Evolutionary conservation across 2,329 filamentous ascomycete species (phyloP), one percentile per base, ranked within the genome.

Genomic region (Mycogone perniciosa): DNA sequence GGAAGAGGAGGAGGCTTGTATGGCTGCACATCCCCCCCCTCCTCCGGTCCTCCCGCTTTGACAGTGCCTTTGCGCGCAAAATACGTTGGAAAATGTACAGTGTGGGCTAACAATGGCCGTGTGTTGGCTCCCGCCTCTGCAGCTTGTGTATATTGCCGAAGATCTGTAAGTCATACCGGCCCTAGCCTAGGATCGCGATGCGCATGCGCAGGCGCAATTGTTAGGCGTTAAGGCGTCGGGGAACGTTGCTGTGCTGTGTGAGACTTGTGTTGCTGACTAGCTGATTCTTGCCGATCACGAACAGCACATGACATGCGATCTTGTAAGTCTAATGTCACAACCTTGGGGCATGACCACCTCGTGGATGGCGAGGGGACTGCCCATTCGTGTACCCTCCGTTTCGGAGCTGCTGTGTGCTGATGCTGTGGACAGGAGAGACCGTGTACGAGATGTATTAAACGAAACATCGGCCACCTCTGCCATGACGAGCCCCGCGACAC

Each of bases 401-500:
- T 20, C 7, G 35, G 27, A 43, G 8, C n/a, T 30, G 6, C 11
- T 11, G 20, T 20, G 6, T 57, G 58, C 65, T 67, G 56, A 67
- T 57, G 51, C 44, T 51, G 53, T 60, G 54, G 50, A 59, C 70
- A 95, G 89, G 89, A 95, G 76, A 86, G 93, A 67, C 93, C 93
- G 64, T 99, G 93, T 80, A 92, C 89, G 63, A 83, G 93, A 73
- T 99, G 93, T 76, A 89, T 97, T 72, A 99, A 97, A 75, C 86
- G 93, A 65, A 96, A 96, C 73, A 99, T 99, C 69, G 93, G 92
- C 63, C 93, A 99, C 71, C 80, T 99, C 59, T 99, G 93, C 71
- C 93, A 96, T 74, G 93, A 99, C 71, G 93, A 97, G 72, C 92
- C 91, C 60, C 85, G 92, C 69, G 92, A 99, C 64, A 76, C 20